Base-by-base conservation (phyloP, 73 alveolate genomes). In the Paramecium tetraurelia region DNA sequence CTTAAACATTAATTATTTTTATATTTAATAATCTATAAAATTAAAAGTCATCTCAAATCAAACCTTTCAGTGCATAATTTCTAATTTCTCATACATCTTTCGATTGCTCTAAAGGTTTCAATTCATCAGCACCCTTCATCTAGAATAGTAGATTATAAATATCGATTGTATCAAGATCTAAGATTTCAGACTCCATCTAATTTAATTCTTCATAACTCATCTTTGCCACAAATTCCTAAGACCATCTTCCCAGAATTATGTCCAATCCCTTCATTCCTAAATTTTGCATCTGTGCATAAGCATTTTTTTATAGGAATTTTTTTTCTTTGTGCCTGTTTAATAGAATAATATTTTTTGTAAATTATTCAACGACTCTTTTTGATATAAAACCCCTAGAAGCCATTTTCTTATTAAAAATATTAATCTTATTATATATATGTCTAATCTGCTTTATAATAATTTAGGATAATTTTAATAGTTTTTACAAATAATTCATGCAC, bases 221-320 rank as follows among this genome's bases (percentile, higher is more conserved):
- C 29, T 44, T 80, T 4, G 90, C 76, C 18, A 80, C 57, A 20
- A 40, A 31, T 27, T 80, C 50, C 21, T 80, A 44, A 11, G 76
- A 33, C 90, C 90, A 80, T 44, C 38, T 48, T 3, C 90, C 90
- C 7, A 80, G 16, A 12, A 80, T 80, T 8, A 80, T 48, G 12
- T 80, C 90, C 24, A 80, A 35, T 80, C 43, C 90, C 18, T 80
- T 80, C 90, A 80, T 80, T 44, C 90, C 90, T 20, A 80, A 80
- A 80, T 80, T 80, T 3, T 80, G 90, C 90, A 80, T 80, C 90
- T 21, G 31, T 80, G 90, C 75, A 80, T 80, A 1, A 80, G n/a
- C 90, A 80, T 80, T 80, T 41, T 80, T 48, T 80, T 18, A n/a
- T 80, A 80, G 24, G 90, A 59, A 24, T 35, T 3, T 21, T 44